Base-by-base conservation (phyloP, 495 filamentous ascomycete species). In the Penicillium turbatum region DNA sequence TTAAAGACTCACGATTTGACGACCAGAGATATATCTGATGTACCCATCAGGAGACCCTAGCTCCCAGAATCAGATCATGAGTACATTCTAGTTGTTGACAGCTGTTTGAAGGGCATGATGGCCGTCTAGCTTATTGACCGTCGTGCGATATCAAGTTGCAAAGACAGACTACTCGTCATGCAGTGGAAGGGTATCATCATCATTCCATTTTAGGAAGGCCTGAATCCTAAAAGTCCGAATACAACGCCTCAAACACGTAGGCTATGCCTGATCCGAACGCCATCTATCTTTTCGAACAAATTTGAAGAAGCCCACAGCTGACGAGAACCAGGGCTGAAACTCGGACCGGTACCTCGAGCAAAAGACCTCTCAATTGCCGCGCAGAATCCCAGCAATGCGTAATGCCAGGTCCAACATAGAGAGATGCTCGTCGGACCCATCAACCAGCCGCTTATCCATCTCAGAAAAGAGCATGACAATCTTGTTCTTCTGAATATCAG, bases 341-440 rank as follows among this genome's bases (percentile, higher is more conserved):
- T 41, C 36, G 19, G 39, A 40, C 13, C 17, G 11, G 15, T 6
- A 12, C 15, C 27, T 38, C 16, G 12, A 10, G 13, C 1, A 19
- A 40, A 19, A 15, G 2, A 5, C 27, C 32, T 52, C 16, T 48
- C 6, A 26, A 37, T 39, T 55, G 27, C 73, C 73, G 21, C 78
- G 78, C 58, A 97, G 57, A 45, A 96, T 85, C 11, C 84, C 84
- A 0, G 88, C 85, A 66, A 97, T 84, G 60, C 87, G 82, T 55
- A 97, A 71, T 17, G 86, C 76, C 53, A 97, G 66, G 69, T 99
- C 93, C 36, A 97, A 67, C 39, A 97, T 86, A 8, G 86, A 88
- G 17, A 99, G 71, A 63, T 97, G 91, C 70, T 99, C 93, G 64
- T 99, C 95, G 3, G 90, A 86, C n/a, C 93, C 93, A 69, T 99